These are phyloP conservation scores for Moesziomyces antarcticus DNA, from an alignment of 1,284 basidiomycete genomes.

Conservation along the genomic window DNA sequence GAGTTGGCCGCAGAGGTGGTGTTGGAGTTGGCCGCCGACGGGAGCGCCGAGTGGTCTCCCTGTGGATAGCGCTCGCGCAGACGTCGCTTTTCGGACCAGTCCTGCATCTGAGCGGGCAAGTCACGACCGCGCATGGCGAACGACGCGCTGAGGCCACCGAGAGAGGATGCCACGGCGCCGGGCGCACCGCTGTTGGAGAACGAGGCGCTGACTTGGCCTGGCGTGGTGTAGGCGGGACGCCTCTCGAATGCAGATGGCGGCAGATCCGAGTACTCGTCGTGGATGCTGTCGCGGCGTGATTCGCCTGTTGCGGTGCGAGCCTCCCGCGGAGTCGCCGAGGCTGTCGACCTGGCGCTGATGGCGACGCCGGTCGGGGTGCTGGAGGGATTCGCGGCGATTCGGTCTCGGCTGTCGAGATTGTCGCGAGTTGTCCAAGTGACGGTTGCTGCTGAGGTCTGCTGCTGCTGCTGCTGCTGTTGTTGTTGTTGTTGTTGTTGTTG, in stretches of 20 bases:
- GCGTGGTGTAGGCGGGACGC: slow-evolving; percentile 28
- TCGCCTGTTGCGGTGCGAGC: slow-evolving; percentile 5
- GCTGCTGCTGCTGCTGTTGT: slow-evolving; percentile 13
- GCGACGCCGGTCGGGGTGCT: background rate
- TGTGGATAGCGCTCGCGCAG: slow-evolving; percentile 58
- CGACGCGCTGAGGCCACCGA: slow-evolving; percentile 53
- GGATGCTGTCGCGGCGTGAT: slow-evolving; percentile 25
- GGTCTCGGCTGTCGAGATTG: background rate
- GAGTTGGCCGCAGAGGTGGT: slow-evolving; percentile 44
- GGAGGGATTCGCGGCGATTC: background rate
- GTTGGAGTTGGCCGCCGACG: slow-evolving; percentile 51
- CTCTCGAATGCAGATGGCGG: slow-evolving; percentile 48
- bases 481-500: background rate
- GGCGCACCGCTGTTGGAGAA: slow-evolving; percentile 13
- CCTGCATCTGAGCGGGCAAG: slow-evolving; percentile 51
- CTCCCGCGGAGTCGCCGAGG: slow-evolving; percentile 5
- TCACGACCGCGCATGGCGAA: slow-evolving; percentile 62
- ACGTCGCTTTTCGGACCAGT: slow-evolving; percentile 60
- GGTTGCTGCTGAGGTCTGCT: slow-evolving; percentile 2
- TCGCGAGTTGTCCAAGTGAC: background rate
- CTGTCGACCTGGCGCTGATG: background rate
- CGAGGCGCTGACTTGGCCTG: slow-evolving; percentile 4
- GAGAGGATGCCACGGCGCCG: slow-evolving; percentile 28
- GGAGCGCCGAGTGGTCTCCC: slow-evolving; percentile 58
- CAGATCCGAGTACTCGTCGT: slow-evolving; percentile 42